These are phyloP conservation scores for Canavalia gladiata DNA, from an alignment of 306 rosid species.

Conservation along the genomic window DNA sequence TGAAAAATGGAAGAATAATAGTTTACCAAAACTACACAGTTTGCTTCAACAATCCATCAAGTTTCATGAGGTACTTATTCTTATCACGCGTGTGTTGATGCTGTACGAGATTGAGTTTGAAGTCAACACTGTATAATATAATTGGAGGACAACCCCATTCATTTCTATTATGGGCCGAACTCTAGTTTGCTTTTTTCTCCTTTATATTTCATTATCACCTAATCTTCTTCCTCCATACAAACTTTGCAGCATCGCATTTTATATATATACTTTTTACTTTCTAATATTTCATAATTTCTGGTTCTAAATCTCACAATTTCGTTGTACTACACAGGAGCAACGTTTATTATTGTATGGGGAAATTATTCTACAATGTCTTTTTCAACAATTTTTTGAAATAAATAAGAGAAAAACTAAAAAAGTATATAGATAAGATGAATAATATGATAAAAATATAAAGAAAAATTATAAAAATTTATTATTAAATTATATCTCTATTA, in stretches of 20 bases:
- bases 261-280: background rate
- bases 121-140: constrained; percentile 1
- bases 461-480: no score
- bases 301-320: background rate
- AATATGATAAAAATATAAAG: no score
- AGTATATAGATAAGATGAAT: no score
- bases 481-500: no score
- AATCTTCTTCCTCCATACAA: background rate
- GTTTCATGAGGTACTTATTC: background rate
- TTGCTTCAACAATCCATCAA: background rate
- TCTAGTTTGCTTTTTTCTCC: background rate
- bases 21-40: background rate
- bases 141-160: background rate
- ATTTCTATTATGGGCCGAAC: background rate
- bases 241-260: background rate
- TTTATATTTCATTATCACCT: background rate
- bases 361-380: no score
- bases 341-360: background rate
- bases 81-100: constrained; percentile 13
- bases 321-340: background rate
- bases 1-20: background rate
- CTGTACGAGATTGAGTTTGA: background rate
- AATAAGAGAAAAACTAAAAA: no score
- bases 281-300: background rate
- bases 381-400: no score